phyloP scores from a whole-genome alignment of 2,329 filamentous ascomycete species.

The Nemania diffusa region DNA sequence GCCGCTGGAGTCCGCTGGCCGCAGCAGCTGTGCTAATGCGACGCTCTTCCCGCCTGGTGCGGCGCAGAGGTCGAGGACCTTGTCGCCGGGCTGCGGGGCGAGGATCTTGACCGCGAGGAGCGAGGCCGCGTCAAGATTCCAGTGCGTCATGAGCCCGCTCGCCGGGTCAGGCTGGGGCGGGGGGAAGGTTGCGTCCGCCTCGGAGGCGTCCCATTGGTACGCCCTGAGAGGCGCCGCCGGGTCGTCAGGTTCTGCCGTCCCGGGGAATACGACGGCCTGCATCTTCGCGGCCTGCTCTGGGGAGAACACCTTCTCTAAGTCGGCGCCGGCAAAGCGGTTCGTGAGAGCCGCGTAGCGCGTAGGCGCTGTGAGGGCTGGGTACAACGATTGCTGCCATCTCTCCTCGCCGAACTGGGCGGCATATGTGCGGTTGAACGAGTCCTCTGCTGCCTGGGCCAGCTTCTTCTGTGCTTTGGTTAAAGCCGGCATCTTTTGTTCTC shows the following conservation, averaged over 20 bases:
- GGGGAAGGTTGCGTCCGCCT: constrained; percentile 41
- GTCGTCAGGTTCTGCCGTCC: not conserved
- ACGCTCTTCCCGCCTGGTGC: constrained; percentile 44
- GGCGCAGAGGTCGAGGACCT: constrained; percentile 54
- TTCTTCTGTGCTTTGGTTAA: constrained; percentile 46
- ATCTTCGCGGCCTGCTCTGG: constrained; percentile 33
- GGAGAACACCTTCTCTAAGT: constrained; percentile 34
- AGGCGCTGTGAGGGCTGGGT: constrained; percentile 42
- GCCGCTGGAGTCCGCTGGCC: constrained; percentile 31
- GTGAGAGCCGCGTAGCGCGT: constrained; percentile 47
- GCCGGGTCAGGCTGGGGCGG: constrained; percentile 37
- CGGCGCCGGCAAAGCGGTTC: constrained; percentile 39
- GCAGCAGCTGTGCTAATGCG: constrained; percentile 42
- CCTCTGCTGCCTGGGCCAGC: constrained; percentile 41
- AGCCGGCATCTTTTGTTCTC: constrained; percentile 36
- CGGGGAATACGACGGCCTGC: constrained; percentile 36
- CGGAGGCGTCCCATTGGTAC: constrained; percentile 37
- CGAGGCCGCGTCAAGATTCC: constrained; percentile 48
- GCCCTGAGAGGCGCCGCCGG: constrained; percentile 23
- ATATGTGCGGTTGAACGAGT: constrained; percentile 44
- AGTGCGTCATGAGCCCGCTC: constrained; percentile 44
- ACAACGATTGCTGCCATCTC: constrained; percentile 44
- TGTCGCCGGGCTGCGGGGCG: constrained; percentile 49
- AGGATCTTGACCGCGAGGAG: constrained; percentile 49
- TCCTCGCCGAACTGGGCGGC: constrained; percentile 41